phyloP scores from a whole-genome alignment of 257 asterid genomes.

The Solanum ahanhuiri region DNA sequence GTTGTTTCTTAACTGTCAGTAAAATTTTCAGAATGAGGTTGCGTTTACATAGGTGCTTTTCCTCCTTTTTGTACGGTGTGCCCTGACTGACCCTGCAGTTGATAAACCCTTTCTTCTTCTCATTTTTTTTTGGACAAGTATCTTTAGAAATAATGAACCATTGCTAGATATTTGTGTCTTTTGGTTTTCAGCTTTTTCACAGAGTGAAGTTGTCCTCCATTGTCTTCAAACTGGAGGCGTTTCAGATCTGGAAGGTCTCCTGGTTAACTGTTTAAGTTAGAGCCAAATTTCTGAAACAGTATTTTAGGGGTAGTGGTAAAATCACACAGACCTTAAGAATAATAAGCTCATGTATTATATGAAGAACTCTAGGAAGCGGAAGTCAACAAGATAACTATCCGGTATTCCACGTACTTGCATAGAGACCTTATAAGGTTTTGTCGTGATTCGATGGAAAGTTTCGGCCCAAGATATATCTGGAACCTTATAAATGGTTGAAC shows the following conservation, averaged over 20 bases:
- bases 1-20: neutral
- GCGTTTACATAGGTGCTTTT: neutral
- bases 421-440: neutral
- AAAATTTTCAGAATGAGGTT: neutral
- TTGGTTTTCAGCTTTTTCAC: neutral
- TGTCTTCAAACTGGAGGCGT: neutral
- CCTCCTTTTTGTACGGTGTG: neutral
- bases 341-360: neutral
- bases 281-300: neutral
- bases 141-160: neutral
- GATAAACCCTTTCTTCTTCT: neutral
- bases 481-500: neutral
- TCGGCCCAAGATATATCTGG: neutral
- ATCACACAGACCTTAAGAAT: neutral
- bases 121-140: neutral
- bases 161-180: neutral
- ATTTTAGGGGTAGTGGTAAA: neutral
- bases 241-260: neutral
- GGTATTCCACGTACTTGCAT: neutral
- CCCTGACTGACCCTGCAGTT: neutral
- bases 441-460: neutral
- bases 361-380: neutral
- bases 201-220: neutral
- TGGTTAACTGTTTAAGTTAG: neutral
- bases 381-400: neutral